Conservation (phyloP, 768 basidiomycete species). For the Boletus bicolor region DNA sequence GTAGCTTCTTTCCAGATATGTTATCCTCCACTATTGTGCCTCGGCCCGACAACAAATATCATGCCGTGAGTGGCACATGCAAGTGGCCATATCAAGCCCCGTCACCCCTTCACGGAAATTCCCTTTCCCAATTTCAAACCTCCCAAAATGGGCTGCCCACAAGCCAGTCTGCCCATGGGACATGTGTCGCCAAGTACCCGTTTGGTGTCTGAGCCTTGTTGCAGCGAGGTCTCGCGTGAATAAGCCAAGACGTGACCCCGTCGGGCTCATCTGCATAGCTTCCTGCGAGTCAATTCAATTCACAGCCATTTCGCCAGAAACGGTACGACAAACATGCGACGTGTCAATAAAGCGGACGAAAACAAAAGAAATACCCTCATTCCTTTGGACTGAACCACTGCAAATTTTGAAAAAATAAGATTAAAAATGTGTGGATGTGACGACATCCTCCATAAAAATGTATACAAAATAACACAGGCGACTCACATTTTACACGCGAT, state of each 20-base stretch:
- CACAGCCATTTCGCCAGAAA: slow-evolving; percentile 14
- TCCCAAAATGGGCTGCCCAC: slow-evolving; percentile 1
- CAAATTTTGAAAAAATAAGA: background rate
- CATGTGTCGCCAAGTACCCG: slow-evolving; percentile 2
- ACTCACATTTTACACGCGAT: background rate
- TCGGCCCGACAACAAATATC: slow-evolving; percentile 3
- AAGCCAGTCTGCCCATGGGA: slow-evolving; percentile 7
- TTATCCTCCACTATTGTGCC: slow-evolving; percentile 27
- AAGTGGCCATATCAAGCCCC: slow-evolving; percentile 8
- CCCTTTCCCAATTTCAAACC: slow-evolving; percentile 25
- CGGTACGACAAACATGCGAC: slow-evolving; percentile 2
- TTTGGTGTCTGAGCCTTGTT: slow-evolving; percentile 20
- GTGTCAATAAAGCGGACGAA: background rate
- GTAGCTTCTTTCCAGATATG: slow-evolving; percentile 26
- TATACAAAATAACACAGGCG: background rate
- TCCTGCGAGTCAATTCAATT: slow-evolving; percentile 1
- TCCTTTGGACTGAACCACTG: background rate
- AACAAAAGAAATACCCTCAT: background rate
- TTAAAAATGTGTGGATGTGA: background rate
- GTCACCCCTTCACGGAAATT: slow-evolving; percentile 14
- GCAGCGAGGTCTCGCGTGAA: slow-evolving; percentile 3
- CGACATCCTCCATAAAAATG: background rate
- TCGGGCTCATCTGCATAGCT: background rate
- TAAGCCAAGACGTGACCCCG: slow-evolving; percentile 2
- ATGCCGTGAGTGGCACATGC: slow-evolving; percentile 15